phyloP scores from a whole-genome alignment of 129 eudicot species.

The Gnaphalium uliginosum region DNA sequence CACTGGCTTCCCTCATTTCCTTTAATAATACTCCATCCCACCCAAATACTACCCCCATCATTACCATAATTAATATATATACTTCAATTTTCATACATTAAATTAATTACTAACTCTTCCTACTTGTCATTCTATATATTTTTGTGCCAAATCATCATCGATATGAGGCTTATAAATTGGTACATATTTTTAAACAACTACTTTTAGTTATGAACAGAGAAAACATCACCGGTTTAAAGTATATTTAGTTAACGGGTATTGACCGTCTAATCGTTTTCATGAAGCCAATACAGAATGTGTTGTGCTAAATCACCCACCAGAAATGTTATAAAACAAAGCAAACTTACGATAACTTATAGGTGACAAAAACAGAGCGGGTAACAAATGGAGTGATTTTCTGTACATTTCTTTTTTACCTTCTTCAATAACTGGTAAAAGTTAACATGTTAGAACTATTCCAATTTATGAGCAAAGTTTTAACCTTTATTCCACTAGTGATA shows the following conservation, averaged over 20 bases:
- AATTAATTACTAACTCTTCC: slow-evolving; percentile 27
- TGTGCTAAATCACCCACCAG: slow-evolving; percentile 2
- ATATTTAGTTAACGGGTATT: too few species aligned
- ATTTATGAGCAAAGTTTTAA: too few species aligned
- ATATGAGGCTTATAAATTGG: neutral
- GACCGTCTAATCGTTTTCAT: too few species aligned
- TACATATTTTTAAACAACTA: neutral
- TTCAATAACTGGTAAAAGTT: too few species aligned
- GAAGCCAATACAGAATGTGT: neutral
- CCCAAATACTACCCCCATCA: slow-evolving; percentile 38
- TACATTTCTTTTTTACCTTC: too few species aligned
- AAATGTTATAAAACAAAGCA: neutral
- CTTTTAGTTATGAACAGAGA: too few species aligned
- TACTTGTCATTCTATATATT: slow-evolving; percentile 15
- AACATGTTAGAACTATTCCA: too few species aligned
- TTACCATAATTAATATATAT: too few species aligned
- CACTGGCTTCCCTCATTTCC: slow-evolving; percentile 34
- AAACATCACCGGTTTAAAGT: too few species aligned
- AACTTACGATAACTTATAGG: neutral
- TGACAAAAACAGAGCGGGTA: too few species aligned
- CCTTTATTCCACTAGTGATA: too few species aligned
- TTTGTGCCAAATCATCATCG: neutral
- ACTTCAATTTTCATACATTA: slow-evolving; percentile 31
- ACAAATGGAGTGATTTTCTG: too few species aligned
- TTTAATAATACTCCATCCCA: slow-evolving; percentile 46